phyloP scores from a whole-genome alignment of 2,329 filamentous ascomycete genomes.

The Xylogone sp. region DNA sequence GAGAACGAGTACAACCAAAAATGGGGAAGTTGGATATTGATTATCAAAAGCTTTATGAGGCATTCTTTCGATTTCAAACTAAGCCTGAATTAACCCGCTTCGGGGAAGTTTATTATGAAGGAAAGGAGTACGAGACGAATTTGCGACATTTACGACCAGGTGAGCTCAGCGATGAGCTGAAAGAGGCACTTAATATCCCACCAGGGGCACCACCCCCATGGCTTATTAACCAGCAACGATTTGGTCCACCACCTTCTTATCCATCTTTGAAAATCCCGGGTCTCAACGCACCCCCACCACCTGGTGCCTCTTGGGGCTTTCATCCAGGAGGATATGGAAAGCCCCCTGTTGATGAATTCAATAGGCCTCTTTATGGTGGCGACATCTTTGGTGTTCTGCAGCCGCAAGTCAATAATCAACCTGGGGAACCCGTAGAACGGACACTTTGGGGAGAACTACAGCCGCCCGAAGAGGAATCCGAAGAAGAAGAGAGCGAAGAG shows the following conservation, averaged over 20 bases:
- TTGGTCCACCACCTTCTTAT: slow-evolving; percentile 90
- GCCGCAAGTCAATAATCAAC: slow-evolving; percentile 55
- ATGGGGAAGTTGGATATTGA: slow-evolving; percentile 98
- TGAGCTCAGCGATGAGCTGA: slow-evolving; percentile 82
- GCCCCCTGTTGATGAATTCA: slow-evolving; percentile 90
- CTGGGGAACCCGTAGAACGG: slow-evolving; percentile 79
- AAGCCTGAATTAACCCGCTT: slow-evolving; percentile 93
- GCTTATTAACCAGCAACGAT: slow-evolving; percentile 95
- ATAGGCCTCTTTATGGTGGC: slow-evolving; percentile 85
- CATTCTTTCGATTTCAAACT: slow-evolving; percentile 96
- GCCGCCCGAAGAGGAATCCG: slow-evolving; percentile 69
- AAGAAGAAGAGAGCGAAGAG: slow-evolving; percentile 67
- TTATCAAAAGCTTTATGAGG: slow-evolving; percentile 96
- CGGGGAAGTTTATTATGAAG: slow-evolving; percentile 99
- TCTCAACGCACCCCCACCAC: slow-evolving; percentile 86
- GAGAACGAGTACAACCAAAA: slow-evolving; percentile 90
- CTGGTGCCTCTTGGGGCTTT: slow-evolving; percentile 90
- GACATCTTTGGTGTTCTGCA: slow-evolving; percentile 85
- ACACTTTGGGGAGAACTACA: slow-evolving; percentile 91
- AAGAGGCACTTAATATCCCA: slow-evolving; percentile 90
- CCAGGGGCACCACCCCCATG: slow-evolving; percentile 91
- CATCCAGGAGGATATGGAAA: slow-evolving; percentile 95
- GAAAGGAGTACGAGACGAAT: slow-evolving; percentile 97
- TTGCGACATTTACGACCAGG: slow-evolving; percentile 85
- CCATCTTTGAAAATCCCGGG: slow-evolving; percentile 93